Base-by-base conservation (phyloP, 495 filamentous ascomycete genomes). In the Penicillium macrosclerotiorum region DNA sequence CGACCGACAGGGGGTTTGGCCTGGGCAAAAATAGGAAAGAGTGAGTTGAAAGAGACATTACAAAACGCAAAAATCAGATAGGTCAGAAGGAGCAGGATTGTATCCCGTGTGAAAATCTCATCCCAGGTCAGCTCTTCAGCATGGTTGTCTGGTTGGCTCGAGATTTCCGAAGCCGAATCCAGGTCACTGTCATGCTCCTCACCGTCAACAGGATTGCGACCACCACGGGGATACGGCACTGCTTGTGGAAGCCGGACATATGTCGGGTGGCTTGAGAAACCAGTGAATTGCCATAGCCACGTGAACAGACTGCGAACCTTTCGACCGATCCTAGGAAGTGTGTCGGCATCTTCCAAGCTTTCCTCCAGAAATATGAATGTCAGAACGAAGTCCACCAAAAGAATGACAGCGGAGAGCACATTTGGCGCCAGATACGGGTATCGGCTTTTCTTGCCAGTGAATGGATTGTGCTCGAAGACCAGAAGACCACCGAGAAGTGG, bases 361-460 rank as follows among this genome's bases (percentile, higher is more conserved):
- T 98, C 93, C 32, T 95, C 85, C 23, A 97, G 79, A 61, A 89
- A 90, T 23, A 95, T 59, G 14, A 75, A 78, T 3, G 87, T 74
- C 20, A 96, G 55, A 3, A 89, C 56, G 2, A 96, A 74, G 52
- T 92, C 90, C 1, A 90, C 19, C 1, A 85, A 43, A 23, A 98
- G 71, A 14, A 97, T 69, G 0, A 65, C 71, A 0, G 88, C 86
- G 6, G 81, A 80, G 13, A 95, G 49, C 0, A 96, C 45, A 54
- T 97, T 98, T 0, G 93, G 94, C 0, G 79, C 75, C 5, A 96
- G 73, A 58, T 93, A 98, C 2, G 93, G 93, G 57, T 89, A 90
- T 4, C 78, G 69, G 59, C 78, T 82, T 31, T 61, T 66, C 47
- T 69, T 51, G 36, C 68, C 67, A 9, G 72, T 72, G 31, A 80